Evolutionary conservation across 2,329 filamentous ascomycete genomes (phyloP), one percentile per base, ranked within the genome.

Genomic region (Neoascochyta sp.): DNA sequence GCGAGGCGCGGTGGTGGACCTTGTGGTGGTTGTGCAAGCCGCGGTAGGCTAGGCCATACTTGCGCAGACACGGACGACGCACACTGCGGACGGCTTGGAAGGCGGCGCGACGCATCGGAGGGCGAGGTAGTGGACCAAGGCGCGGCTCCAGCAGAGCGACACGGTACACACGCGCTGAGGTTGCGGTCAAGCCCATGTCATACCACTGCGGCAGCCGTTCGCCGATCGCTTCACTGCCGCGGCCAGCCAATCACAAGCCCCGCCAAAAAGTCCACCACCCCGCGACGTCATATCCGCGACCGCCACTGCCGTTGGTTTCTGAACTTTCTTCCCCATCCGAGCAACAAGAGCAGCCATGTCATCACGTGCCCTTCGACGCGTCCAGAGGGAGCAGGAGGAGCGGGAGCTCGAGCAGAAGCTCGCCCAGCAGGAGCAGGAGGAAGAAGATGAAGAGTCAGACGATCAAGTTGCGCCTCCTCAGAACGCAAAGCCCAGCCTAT

Each of bases 101-200:
- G 49, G 78, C 76, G 65, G 76, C 81, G 67, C 81, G 82, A 77
- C 82, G 82, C 84, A 89, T 89, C 69, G 69, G 46, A 36, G 40
- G 40, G 39, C 34, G 32, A 7, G 7, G 18, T 20, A 10, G 18
- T 20, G 18, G 10, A 20, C 18, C 10, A 20, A 10, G 18, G 18
- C 18, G 18, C 7, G 18, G 18, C n/a, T n/a, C n/a, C n/a, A n/a
- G n/a, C n/a, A n/a, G n/a, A n/a, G n/a, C n/a, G n/a, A n/a, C n/a
- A n/a, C n/a, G n/a, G n/a, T n/a, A n/a, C n/a, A n/a, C n/a, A n/a
- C n/a, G n/a, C n/a, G n/a, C n/a, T n/a, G n/a, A n/a, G n/a, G n/a
- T n/a, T n/a, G n/a, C n/a, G n/a, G n/a, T n/a, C n/a, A n/a, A n/a
- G n/a, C n/a, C n/a, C n/a, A n/a, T n/a, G n/a, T n/a, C n/a, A n/a